A percentile compares a stretch with the other conserved stretches of the same genome.
These are phyloP conservation scores for Physaria fendleri DNA, from an alignment of 345 rosid genomes.

Conservation along the genomic window DNA sequence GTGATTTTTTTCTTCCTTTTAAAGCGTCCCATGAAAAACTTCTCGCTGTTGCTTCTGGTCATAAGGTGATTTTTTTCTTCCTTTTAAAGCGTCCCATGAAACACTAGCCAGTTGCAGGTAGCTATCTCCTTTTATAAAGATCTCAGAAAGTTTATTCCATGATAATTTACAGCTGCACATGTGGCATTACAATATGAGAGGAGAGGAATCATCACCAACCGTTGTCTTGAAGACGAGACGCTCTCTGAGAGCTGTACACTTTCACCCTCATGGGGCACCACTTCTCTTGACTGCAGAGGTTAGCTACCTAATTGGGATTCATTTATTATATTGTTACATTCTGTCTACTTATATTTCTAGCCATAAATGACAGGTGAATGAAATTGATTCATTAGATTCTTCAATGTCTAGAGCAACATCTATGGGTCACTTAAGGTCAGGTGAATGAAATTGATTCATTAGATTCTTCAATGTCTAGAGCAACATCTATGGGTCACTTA, in stretches of 20 bases:
- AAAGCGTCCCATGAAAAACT: too few relatives aligned
- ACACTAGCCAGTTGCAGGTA: background rate
- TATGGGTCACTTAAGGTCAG: slow-evolving; percentile 67
- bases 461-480: slow-evolving; percentile 63
- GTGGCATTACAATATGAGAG: slow-evolving; percentile 59
- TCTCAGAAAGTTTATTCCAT: slow-evolving; percentile 9
- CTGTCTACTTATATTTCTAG: slow-evolving; percentile 35
- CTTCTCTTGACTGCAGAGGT: slow-evolving; percentile 85
- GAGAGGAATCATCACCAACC: slow-evolving; percentile 50
- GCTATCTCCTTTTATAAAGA: background rate
- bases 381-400: slow-evolving; percentile 72
- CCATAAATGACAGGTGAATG: slow-evolving; percentile 73
- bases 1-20: too few relatives aligned
- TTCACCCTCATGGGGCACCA: slow-evolving; percentile 69
- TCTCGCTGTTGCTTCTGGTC: slow-evolving; percentile 80
- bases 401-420: slow-evolving; percentile 65
- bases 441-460: slow-evolving; percentile 78
- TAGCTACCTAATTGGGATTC: slow-evolving; percentile 24
- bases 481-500: slow-evolving; percentile 59
- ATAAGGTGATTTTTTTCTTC: slow-evolving; percentile 52
- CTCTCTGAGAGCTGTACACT: slow-evolving; percentile 76
- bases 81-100: slow-evolving; percentile 6
- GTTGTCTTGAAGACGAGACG: slow-evolving; percentile 64
- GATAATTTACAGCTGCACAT: slow-evolving; percentile 44
- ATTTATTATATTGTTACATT: slow-evolving; percentile 12